Conservation (phyloP, 116 monocot species). For the Iris pallida region DNA sequence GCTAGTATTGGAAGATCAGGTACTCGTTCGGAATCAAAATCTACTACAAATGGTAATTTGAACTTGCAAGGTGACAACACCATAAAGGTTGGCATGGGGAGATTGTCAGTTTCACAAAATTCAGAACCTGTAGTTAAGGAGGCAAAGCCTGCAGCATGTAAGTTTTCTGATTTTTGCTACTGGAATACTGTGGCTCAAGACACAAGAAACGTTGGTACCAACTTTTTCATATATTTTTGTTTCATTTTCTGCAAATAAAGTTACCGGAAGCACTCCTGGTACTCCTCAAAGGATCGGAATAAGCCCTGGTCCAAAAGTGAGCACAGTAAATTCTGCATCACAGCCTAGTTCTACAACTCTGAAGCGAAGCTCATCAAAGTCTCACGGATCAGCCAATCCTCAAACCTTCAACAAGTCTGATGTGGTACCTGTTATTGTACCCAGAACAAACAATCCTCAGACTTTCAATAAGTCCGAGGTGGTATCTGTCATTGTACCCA, state of each 20-base stretch:
- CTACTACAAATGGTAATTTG: conserved; percentile 23
- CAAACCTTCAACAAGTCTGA: conserved; percentile 57
- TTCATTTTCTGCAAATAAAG: conserved; percentile 34
- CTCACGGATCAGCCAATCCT: conserved; percentile 33
- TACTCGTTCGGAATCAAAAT: conserved; percentile 55
- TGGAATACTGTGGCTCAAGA: not conserved
- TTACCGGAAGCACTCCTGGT: conserved; percentile 44
- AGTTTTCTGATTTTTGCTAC: not conserved
- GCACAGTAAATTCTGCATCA: conserved; percentile 31
- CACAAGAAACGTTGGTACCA: not conserved
- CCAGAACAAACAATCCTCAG: conserved; percentile 38
- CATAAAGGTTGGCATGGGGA: conserved; percentile 46
- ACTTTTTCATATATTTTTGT: not conserved
- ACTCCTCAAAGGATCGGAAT: conserved; percentile 62
- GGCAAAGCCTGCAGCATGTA: conserved; percentile 33
- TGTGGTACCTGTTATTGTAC: conserved; percentile 60
- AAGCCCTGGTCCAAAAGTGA: conserved; percentile 31
- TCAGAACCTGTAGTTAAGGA: conserved; percentile 49
- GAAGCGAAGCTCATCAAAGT: conserved; percentile 58
- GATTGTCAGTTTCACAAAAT: conserved; percentile 55
- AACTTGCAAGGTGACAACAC: conserved; percentile 48
- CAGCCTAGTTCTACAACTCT: conserved; percentile 22
- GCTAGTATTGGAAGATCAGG: conserved; percentile 36
- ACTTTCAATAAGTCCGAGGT: conserved; percentile 58
- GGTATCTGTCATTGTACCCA: conserved; percentile 65